These are phyloP conservation scores for Aspergillus incahuasiensis DNA, from an alignment of 495 filamentous ascomycete genomes.

Conservation along the genomic window DNA sequence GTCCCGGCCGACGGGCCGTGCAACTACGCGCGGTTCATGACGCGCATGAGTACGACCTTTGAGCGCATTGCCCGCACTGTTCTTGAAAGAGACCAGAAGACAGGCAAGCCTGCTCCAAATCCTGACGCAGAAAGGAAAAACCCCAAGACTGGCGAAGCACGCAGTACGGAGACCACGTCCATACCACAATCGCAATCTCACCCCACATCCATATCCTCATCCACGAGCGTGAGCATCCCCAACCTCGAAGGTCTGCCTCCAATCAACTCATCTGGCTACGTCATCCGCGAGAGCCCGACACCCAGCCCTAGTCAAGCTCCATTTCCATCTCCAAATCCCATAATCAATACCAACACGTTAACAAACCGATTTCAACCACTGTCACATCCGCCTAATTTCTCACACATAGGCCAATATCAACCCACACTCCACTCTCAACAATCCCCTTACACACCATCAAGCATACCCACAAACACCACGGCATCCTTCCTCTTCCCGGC, in stretches of 20 bases:
- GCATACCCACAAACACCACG: conserved; percentile 16
- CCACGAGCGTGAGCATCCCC: conserved; percentile 24
- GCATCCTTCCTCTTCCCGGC: conserved; percentile 23
- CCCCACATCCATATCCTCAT: conserved; percentile 2
- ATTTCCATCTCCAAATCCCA: neutral
- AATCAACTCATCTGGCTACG: conserved; percentile 38
- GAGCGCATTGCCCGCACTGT: conserved; percentile 84
- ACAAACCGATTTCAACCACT: conserved; percentile 6
- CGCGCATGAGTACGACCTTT: conserved; percentile 82
- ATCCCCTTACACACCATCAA: conserved; percentile 11
- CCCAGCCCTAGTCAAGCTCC: conserved; percentile 3
- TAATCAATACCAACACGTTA: neutral
- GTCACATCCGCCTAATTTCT: conserved; percentile 3
- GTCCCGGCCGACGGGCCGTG: conserved; percentile 59
- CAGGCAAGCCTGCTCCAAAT: conserved; percentile 25
- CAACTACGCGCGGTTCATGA: conserved; percentile 81
- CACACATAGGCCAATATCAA: conserved; percentile 7
- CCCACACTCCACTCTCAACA: conserved; percentile 7
- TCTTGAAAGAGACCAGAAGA: conserved; percentile 80
- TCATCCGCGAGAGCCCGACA: conserved; percentile 29
- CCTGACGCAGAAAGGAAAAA: neutral
- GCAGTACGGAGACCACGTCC: conserved; percentile 1
- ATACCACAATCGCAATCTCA: neutral
- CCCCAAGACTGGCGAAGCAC: conserved; percentile 9
- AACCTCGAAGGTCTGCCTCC: conserved; percentile 35